phyloP scores from a whole-genome alignment of 1,284 basidiomycete genomes.

The Rhodotorula sp. region DNA sequence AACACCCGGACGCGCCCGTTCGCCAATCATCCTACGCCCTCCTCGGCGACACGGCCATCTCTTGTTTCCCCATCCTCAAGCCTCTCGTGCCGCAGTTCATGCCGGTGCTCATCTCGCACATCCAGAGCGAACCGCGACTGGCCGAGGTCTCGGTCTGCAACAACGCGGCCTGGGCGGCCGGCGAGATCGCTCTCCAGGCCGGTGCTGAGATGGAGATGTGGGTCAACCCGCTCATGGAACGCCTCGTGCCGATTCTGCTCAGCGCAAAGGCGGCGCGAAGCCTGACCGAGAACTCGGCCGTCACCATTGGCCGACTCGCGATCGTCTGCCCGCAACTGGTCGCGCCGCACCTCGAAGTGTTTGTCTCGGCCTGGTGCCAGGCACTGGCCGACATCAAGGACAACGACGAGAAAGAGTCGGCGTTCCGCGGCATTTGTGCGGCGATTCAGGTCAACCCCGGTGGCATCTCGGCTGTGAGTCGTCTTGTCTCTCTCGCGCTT shows the following conservation, averaged over 20 bases:
- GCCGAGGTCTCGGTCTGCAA: conserved; percentile 97
- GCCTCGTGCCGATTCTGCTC: conserved; percentile 87
- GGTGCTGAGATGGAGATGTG: conserved; percentile 75
- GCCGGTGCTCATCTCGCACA: conserved; percentile 82
- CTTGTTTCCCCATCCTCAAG: conserved; percentile 80
- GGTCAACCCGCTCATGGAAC: conserved; percentile 79
- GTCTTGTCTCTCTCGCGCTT: not conserved
- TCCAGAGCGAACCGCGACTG: conserved; percentile 82
- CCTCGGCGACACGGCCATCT: conserved; percentile 96
- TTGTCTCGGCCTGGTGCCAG: conserved; percentile 82
- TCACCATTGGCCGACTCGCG: conserved; percentile 96
- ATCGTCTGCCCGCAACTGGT: conserved; percentile 85
- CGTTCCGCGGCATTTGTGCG: conserved; percentile 94
- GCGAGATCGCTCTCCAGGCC: conserved; percentile 72
- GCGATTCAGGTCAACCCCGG: conserved; percentile 90
- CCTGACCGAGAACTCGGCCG: conserved; percentile 95
- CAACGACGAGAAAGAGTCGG: conserved; percentile 99
- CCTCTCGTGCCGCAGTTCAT: conserved; percentile 84
- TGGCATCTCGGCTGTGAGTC: conserved; percentile 76
- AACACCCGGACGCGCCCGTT: conserved; percentile 89
- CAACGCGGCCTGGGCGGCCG: conserved; percentile 99
- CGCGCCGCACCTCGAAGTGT: conserved; percentile 62
- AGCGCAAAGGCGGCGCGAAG: conserved; percentile 87
- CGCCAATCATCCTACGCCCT: conserved; percentile 96
- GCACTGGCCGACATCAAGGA: conserved; percentile 98